Conservation (phyloP, 2,329 filamentous ascomycete genomes). For the Berkeleyomyces basicola region DNA sequence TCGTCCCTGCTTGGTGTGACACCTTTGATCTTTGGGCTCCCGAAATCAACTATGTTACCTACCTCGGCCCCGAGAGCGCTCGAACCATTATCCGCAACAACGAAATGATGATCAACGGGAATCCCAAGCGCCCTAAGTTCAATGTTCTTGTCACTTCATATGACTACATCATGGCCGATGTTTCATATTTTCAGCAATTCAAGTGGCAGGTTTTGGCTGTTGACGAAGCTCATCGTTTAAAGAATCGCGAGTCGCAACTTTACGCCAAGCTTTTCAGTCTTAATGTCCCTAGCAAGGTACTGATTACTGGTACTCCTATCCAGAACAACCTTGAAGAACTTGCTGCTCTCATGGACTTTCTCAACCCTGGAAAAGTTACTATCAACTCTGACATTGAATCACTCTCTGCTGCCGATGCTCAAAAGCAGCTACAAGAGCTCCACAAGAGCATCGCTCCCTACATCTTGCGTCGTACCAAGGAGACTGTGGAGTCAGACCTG, state of each 20-base stretch:
- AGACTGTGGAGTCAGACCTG: slow-evolving; percentile 90
- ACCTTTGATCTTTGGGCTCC: slow-evolving; percentile 95
- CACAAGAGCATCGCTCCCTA: slow-evolving; percentile 81
- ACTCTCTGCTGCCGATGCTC: slow-evolving; percentile 61
- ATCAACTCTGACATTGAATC: slow-evolving; percentile 84
- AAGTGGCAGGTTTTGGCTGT: slow-evolving; percentile 97
- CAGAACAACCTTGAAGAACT: slow-evolving; percentile 93
- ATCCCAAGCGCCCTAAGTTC: slow-evolving; percentile 81
- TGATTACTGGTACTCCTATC: slow-evolving; percentile 94
- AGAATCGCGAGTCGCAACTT: slow-evolving; percentile 88
- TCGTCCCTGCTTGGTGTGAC: slow-evolving; percentile 95
- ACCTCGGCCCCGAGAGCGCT: slow-evolving; percentile 76
- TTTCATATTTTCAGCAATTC: slow-evolving; percentile 68
- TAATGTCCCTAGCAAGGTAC: slow-evolving; percentile 68
- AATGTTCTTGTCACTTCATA: slow-evolving; percentile 97
- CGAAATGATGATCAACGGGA: slow-evolving; percentile 74
- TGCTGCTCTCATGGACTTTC: slow-evolving; percentile 82
- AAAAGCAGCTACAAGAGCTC: slow-evolving; percentile 71
- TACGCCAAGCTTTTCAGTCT: slow-evolving; percentile 77
- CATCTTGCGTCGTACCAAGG: slow-evolving; percentile 89
- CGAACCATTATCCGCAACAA: slow-evolving; percentile 79
- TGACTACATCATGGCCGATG: slow-evolving; percentile 83
- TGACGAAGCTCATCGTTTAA: slow-evolving; percentile 90
- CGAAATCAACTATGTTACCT: slow-evolving; percentile 92
- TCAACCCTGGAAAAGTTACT: slow-evolving; percentile 84